Evolutionary conservation across 768 basidiomycete genomes (phyloP), one percentile per base, ranked within the genome.

Genomic region (Termitomyces sp.): DNA sequence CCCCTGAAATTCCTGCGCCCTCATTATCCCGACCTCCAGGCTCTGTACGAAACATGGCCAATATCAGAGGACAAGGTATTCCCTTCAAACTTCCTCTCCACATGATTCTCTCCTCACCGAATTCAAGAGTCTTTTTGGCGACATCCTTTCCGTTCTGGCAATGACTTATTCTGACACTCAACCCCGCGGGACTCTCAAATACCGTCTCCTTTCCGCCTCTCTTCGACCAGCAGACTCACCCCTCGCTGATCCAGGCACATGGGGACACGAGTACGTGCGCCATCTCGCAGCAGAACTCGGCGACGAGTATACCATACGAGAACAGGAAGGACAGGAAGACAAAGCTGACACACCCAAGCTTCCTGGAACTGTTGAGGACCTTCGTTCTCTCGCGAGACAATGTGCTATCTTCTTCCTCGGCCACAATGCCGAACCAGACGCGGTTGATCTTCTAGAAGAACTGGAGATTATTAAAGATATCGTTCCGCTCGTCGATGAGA

Each of bases 121-220:
- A 10, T 58, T 3, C 69, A n/a, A 97, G 94, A 88, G 90, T 63
- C 82, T 97, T 43, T 95, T 98, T 68, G 94, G 94, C 26, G 95
- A 98, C 65, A 98, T 99, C 59, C 82, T 99, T 27, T 98, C 96
- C 39, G 96, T 98, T 6, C 86, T 99, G 46, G 97, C 96, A 7
- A 99, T 99, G 97, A 99, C 97, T 7, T 98, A 98, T 70, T 98
- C 95, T 9, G 97, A 99, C 74, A 95, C 93, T 18, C 87, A 97
- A 74, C 93, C 94, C 41, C 88, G 97, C 49, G 96, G 96, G 56
- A 99, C 97, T 2, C 86, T 99, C 29, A 85, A 86, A 61, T 98
- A 97, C 75, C 90, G 95, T 47, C 82, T 98, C 22, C 79, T 94
- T 36, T 88, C 92, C 7, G 83, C 86, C 9, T 82, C 87, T 18